Evolutionary conservation across 768 basidiomycete genomes (phyloP).

Genomic region (Pleurotus sapidus): DNA sequence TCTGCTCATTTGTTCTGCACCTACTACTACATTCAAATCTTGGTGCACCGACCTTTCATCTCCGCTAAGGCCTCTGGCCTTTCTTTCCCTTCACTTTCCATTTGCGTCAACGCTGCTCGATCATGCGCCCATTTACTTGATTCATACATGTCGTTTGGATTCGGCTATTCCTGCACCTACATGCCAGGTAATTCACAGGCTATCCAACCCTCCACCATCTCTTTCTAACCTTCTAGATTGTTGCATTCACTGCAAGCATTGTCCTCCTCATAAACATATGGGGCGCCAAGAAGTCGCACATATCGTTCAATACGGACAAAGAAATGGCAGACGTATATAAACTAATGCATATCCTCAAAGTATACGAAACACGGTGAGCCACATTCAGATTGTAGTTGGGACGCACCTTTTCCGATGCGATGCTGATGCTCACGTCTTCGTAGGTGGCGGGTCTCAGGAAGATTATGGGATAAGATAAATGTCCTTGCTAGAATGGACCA

Average conservation of each 20-base stretch:
- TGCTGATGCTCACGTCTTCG: too few relatives aligned
- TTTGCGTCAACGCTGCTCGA: conserved; percentile 71
- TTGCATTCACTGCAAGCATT: conserved; percentile 24
- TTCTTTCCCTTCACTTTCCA: conserved; percentile 55
- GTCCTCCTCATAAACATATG: conserved; percentile 50
- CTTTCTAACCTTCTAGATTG: conserved; percentile 10
- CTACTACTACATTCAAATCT: conserved; percentile 41
- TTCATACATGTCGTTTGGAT: conserved; percentile 16
- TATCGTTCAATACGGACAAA: conserved; percentile 25
- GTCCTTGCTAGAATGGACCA: background rate
- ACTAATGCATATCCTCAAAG: conserved; percentile 33
- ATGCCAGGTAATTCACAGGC: conserved; percentile 12
- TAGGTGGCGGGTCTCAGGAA: conserved; percentile 16
- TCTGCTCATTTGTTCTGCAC: conserved; percentile 17
- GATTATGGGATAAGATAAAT: conserved; percentile 9
- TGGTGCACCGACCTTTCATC: conserved; percentile 70
- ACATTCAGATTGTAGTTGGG: too few relatives aligned
- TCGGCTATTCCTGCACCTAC: conserved; percentile 8
- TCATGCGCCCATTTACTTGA: conserved; percentile 58
- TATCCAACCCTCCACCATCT: too few relatives aligned
- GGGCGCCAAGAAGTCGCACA: conserved; percentile 34
- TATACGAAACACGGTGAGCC: conserved; percentile 15
- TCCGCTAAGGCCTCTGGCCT: conserved; percentile 36
- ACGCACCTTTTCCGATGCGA: background rate
- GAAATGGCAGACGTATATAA: conserved; percentile 41